A percentile compares a stretch with the other conserved stretches of the same genome.
These are phyloP conservation scores for Globisporangium solare DNA, from an alignment of 352 stramenopile genomes.

Conservation along the genomic window DNA sequence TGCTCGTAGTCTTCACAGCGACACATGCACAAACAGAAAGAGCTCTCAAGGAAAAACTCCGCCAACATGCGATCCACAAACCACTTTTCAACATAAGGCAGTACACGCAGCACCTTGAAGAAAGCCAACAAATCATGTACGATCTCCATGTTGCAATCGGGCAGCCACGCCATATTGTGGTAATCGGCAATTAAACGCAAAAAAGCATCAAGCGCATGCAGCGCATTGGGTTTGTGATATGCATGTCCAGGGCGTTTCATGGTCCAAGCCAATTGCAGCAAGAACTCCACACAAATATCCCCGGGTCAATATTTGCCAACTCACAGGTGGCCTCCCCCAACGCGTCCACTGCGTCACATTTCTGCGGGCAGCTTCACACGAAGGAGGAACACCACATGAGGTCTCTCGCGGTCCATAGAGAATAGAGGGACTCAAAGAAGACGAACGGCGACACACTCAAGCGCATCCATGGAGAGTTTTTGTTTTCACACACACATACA, in stretches of 20 bases:
- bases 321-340: conserved; percentile 13
- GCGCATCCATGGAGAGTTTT: neutral
- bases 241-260: conserved; percentile 72
- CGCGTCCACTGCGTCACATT: conserved; percentile 30
- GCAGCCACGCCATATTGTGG: conserved; percentile 26
- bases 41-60: conserved; percentile 20
- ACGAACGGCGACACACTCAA: conserved; percentile 4
- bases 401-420: conserved; percentile 15
- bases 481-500: conserved; percentile 4
- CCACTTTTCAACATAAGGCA: conserved; percentile 34
- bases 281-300: conserved; percentile 76
- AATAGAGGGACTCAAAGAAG: conserved; percentile 11
- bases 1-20: conserved; percentile 26
- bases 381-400: conserved; percentile 6
- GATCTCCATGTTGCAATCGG: conserved; percentile 21
- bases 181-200: conserved; percentile 12
- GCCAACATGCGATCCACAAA: conserved; percentile 10
- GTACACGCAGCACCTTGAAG: conserved; percentile 34
- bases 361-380: conserved; percentile 23
- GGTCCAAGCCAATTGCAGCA: conserved; percentile 66
- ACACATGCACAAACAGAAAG: conserved; percentile 16
- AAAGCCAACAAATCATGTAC: conserved; percentile 34
- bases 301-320: conserved; percentile 44
- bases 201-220: neutral
- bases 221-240: neutral